phyloP scores from a whole-genome alignment of 768 basidiomycete species.

The Lentinula edodes region DNA sequence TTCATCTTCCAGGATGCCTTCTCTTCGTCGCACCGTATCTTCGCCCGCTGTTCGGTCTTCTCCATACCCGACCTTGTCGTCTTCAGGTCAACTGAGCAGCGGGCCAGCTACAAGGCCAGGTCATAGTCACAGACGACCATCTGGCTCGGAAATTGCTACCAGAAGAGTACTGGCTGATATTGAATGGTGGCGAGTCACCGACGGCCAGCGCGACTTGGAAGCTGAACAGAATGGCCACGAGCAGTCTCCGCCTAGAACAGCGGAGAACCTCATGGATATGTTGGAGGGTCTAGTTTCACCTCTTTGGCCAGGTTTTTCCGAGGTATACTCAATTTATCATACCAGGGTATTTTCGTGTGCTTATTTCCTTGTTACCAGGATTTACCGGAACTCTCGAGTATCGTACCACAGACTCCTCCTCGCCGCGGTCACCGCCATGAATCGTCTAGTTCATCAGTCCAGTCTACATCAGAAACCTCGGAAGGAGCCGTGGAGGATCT shows the following conservation, averaged over 20 bases:
- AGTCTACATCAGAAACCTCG: slow-evolving; percentile 50
- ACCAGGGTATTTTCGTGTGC: not conserved
- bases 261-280: slow-evolving; percentile 19
- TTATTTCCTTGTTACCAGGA: slow-evolving; percentile 18
- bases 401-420: slow-evolving; percentile 48
- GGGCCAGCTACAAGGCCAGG: slow-evolving; percentile 23
- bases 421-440: slow-evolving; percentile 34
- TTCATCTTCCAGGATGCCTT: slow-evolving; percentile 38
- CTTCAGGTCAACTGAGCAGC: slow-evolving; percentile 18
- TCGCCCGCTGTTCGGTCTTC: slow-evolving; percentile 63
- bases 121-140: slow-evolving; percentile 54
- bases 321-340: slow-evolving; percentile 25
- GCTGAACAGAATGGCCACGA: slow-evolving; percentile 36
- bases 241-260: slow-evolving; percentile 20
- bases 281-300: slow-evolving; percentile 34
- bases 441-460: slow-evolving; percentile 47
- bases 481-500: slow-evolving; percentile 32
- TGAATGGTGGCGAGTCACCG: slow-evolving; percentile 82
- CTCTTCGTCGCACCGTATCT: slow-evolving; percentile 74
- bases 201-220: slow-evolving; percentile 54
- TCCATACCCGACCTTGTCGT: slow-evolving; percentile 52
- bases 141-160: slow-evolving; percentile 56
- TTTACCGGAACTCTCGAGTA: slow-evolving; percentile 43
- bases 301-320: slow-evolving; percentile 22
- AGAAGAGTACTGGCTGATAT: slow-evolving; percentile 81